Conservation (phyloP, 2,329 filamentous ascomycete species). For the Uncinocarpus reesii region DNA sequence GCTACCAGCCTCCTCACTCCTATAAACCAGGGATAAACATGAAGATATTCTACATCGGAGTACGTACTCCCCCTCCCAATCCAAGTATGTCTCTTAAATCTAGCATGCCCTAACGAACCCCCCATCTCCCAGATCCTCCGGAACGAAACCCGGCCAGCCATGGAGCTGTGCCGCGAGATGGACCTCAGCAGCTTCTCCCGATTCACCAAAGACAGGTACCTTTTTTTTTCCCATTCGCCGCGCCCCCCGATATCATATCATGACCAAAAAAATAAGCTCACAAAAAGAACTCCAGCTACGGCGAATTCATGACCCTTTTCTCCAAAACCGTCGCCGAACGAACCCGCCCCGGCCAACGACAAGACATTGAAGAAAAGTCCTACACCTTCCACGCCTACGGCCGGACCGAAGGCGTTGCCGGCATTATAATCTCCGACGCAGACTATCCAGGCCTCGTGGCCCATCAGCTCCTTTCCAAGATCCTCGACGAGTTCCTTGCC, state of each 20-base stretch:
- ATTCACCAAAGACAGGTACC: conserved; percentile 64
- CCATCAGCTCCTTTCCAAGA: conserved; percentile 53
- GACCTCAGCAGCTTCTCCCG: conserved; percentile 68
- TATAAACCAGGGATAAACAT: conserved; percentile 44
- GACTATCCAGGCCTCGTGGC: conserved; percentile 41
- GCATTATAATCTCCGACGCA: conserved; percentile 59
- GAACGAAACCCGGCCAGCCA: conserved; percentile 64
- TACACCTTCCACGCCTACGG: conserved; percentile 62
- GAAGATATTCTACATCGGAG: conserved; percentile 83
- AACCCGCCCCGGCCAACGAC: conserved; percentile 67
- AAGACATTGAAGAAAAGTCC: conserved; percentile 44
- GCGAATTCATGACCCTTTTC: conserved; percentile 73
- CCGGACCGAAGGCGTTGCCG: conserved; percentile 62
- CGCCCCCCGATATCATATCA: background rate
- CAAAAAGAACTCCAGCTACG: conserved; percentile 34
- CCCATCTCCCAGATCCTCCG: conserved; percentile 57
- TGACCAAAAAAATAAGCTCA: too few species aligned
- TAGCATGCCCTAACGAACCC: background rate
- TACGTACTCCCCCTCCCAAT: conserved; percentile 37
- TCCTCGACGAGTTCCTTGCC: conserved; percentile 70
- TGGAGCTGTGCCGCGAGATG: conserved; percentile 66
- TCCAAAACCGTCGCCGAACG: conserved; percentile 78
- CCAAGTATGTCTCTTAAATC: background rate
- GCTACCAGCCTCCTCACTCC: background rate
- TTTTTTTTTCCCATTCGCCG: conserved; percentile 11